phyloP scores from a whole-genome alignment of 306 rosid genomes.

The Cucurbita ficifolia region DNA sequence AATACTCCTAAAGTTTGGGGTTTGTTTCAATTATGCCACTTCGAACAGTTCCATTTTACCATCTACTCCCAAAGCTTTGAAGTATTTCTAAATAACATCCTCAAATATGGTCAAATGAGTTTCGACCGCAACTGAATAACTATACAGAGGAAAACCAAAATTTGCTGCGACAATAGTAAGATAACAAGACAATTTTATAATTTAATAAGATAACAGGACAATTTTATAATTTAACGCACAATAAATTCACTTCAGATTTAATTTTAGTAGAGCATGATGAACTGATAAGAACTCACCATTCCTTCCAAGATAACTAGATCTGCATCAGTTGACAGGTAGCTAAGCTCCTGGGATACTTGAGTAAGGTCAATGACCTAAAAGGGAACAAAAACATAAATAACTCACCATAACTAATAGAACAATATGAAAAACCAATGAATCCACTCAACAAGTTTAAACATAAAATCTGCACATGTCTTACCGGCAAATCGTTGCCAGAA shows the following conservation, averaged over 20 bases:
- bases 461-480: slow-evolving; percentile 24
- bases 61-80: neutral
- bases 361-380: slow-evolving; percentile 80
- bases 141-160: neutral
- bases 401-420: neutral
- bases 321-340: slow-evolving; percentile 74
- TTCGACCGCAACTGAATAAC: neutral
- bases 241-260: neutral
- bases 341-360: slow-evolving; percentile 73
- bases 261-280: slow-evolving; percentile 1
- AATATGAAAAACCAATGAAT: neutral
- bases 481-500: slow-evolving; percentile 96
- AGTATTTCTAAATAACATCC: neutral
- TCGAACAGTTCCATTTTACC: neutral
- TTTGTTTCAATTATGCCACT: neutral
- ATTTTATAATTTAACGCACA: neutral
- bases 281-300: slow-evolving; percentile 53
- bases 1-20: neutral
- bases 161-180: neutral
- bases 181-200: neutral
- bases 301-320: slow-evolving; percentile 89
- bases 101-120: neutral
- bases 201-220: neutral
- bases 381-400: neutral
- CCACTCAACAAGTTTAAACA: neutral